These are phyloP conservation scores for Naganishia kalamii DNA, from an alignment of 768 basidiomycete species.

Conservation along the genomic window DNA sequence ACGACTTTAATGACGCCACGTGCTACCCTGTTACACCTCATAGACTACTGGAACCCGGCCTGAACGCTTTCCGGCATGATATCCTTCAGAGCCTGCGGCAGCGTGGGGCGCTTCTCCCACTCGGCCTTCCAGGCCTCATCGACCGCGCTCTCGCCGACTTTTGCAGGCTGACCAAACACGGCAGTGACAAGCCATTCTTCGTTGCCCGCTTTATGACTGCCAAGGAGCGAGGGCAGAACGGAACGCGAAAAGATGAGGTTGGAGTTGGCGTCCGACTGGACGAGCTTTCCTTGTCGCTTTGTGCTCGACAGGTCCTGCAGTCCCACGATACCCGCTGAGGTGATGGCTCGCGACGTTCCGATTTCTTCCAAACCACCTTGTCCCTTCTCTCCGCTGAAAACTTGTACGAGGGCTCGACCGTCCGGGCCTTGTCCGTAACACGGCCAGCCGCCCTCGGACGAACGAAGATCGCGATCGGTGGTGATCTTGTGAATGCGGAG, in stretches of 20 bases:
- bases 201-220: constrained; percentile 49
- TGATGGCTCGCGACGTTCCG: constrained; percentile 54
- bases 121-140: constrained; percentile 25
- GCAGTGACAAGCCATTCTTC: constrained; percentile 62
- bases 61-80: neutral
- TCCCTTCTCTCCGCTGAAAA: constrained; percentile 48
- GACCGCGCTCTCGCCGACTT: constrained; percentile 13
- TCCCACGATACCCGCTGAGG: constrained; percentile 60
- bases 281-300: constrained; percentile 49
- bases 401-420: constrained; percentile 57
- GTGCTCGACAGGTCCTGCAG: constrained; percentile 52
- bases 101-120: constrained; percentile 37
- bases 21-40: neutral
- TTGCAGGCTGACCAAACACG: constrained; percentile 54
- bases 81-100: constrained; percentile 26
- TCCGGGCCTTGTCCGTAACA: constrained; percentile 63
- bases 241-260: constrained; percentile 64
- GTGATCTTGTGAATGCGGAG: constrained; percentile 61
- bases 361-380: constrained; percentile 54
- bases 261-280: constrained; percentile 66
- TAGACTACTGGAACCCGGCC: neutral
- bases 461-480: constrained; percentile 53
- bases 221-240: constrained; percentile 61
- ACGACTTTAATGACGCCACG: neutral
- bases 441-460: constrained; percentile 66